Base-by-base conservation (phyloP, 2,329 filamentous ascomycete genomes). In the Bisporella sp. region DNA sequence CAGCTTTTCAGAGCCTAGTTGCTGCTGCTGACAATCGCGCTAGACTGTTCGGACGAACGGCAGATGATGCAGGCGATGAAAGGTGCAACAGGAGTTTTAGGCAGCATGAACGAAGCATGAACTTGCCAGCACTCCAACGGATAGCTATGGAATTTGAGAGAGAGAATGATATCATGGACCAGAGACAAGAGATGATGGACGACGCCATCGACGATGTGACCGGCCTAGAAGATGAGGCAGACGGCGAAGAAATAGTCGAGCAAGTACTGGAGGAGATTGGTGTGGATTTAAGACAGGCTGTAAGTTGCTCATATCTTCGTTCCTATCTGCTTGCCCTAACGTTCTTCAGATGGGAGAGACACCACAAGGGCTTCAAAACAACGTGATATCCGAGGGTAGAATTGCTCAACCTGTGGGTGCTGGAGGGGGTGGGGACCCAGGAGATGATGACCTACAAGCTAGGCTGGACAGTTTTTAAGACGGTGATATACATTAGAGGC, bases 11-110 rank as follows among this genome's bases (percentile, higher is more conserved):
- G 9, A 32, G 5, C 28, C 12, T 3, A 40, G 11, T 21, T 6
- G 35, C 13, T 28, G 41, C 12, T 28, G 42, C 46, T 47, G 31
- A 52, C 41, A 37, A 31, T 44, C 44, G 33, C 32, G 31, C 8
- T 62, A 96, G 89, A 99, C 93, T 46, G 92, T 97, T 57, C 84
- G 93, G 57, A 96, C 91, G 59, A 99, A 99, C 69, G 93, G 69
- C 92, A 97, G 71, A 99, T 99, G 93, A 96, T 96, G 91, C 89
- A 96, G 70, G 93, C 91, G 6, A 97, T 99, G 93, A 99, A 96
- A 71, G 93, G 93, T 33, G 93, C 93, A 4, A 97, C 93, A 1
- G 84, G 85, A 70, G 84, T 96, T 3, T 75, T 99, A 6, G 90
- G 91, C 49, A 95, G 87, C 72, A 99, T 99, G 93, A 99, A 99